Base-by-base conservation (phyloP, 371 early-diverging fungal genomes). In the Blastocladiella emersonii region DNA sequence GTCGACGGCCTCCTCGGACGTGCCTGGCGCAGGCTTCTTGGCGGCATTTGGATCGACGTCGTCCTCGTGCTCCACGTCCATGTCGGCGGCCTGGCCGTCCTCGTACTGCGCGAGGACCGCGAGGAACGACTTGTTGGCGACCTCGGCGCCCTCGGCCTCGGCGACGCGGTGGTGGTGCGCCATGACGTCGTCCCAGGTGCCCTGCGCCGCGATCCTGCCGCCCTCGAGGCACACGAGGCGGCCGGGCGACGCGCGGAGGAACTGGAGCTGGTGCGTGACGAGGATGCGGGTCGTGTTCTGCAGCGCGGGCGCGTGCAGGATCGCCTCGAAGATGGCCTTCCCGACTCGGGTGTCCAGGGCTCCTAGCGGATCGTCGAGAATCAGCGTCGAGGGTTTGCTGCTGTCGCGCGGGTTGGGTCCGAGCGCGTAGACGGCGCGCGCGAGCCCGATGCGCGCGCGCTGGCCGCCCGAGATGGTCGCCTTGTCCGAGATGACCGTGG, bases 401-500 rank as follows among this genome's bases (percentile, higher is more conserved):
- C n/a, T n/a, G n/a, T n/a, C n/a, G n/a, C n/a, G n/a, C n/a, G n/a
- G n/a, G n/a, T n/a, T n/a, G 36, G 76, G 75, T 21, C 75, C 71
- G 37, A 68, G 63, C 45, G 56, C 68, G 60, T 78, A 78, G 2
- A 72, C 61, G 3, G 78, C 73, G 25, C 79, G 56, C 3, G 79
- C 79, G 10, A 77, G 62, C 6, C 65, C 68, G 3, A 78, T 41
- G 3, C 79, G 65, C 21, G 75, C 76, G 8, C 66, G 65, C 48
- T 80, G 80, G 1, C 80, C 78, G 30, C 82, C 82, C 21, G 65
- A 64, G 15, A 81, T 72, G 62, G 44, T 78, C 79, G 39, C 81
- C 81, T 60, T n/a, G n/a, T n/a, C n/a, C n/a, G n/a, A n/a, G n/a
- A 80, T 65, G 35, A 75, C 57, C 12, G 78, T 76, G 34, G 68